Conservation (phyloP, 2,329 filamentous ascomycete genomes). For the Diaporthe aspalathi region DNA sequence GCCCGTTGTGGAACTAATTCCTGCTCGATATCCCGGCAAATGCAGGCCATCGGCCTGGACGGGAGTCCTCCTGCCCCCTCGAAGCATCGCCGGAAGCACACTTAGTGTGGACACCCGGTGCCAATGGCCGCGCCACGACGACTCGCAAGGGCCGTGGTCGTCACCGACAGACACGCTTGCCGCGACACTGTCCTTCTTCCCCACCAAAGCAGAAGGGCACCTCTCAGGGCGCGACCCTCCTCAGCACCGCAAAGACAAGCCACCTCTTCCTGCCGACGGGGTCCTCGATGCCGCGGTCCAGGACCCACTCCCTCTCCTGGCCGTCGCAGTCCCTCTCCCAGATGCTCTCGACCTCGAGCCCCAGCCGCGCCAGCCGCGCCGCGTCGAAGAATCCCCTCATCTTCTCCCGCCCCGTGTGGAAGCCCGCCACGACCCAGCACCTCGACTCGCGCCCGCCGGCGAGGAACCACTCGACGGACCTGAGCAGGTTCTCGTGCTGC, state of each 20-base stretch:
- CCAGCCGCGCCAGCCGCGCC: conserved; percentile 57
- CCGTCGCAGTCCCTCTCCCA: conserved; percentile 78
- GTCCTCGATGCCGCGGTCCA: conserved; percentile 71
- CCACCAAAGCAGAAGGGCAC: background rate
- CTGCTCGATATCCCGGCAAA: background rate
- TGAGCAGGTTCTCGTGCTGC: conserved; percentile 75
- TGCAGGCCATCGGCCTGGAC: background rate
- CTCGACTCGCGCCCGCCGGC: conserved; percentile 56
- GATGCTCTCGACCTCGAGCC: conserved; percentile 72
- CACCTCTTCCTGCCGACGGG: conserved; percentile 74
- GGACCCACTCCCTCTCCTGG: conserved; percentile 68
- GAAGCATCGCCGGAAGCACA: background rate
- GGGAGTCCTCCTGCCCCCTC: background rate
- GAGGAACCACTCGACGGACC: conserved; percentile 73
- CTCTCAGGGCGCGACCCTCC: conserved; percentile 44
- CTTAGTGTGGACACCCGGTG: background rate
- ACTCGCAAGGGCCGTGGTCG: background rate
- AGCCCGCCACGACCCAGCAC: conserved; percentile 75
- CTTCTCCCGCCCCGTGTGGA: conserved; percentile 76
- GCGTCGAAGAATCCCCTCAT: conserved; percentile 73
- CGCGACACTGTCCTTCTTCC: background rate
- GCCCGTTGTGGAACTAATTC: background rate
- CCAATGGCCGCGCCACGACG: background rate
- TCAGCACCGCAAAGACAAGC: conserved; percentile 71
- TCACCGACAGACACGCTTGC: background rate